Evolutionary conservation across 257 asterid species (phyloP), one percentile per base, ranked within the genome.

Genomic region (Perilla frutescens): DNA sequence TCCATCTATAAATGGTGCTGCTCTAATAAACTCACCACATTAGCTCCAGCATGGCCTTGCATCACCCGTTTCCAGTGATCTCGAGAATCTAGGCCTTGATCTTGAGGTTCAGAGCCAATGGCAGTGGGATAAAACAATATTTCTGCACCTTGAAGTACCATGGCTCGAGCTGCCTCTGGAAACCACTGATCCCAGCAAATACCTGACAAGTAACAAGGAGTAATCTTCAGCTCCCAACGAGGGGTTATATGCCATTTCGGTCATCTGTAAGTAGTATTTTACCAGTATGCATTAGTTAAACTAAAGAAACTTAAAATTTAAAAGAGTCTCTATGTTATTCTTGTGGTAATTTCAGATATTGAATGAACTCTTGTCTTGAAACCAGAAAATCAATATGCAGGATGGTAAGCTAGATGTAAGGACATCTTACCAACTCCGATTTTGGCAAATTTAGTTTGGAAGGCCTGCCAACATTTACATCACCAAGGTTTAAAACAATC

Each of bases 151-250:
- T 90, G 97, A 78, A 94, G 99, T 68, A 72, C 99, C 97, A 94
- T 87, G 64, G 96, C 99, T 72, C 99, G 87, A 59, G 99, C 97
- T 51, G 93, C 97, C 89, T 94, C 99, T 0, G 99, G 99, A 85
- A 95, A 95, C 99, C 99, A 95, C 80, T 92, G 96, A 78, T 95
- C 99, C 98, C 98, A 95, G 87, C 99, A 92, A 84, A 92, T 95
- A 44, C 86, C 99, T 95, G 79, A 63, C n/a, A 39, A 73, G 70
- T 72, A 66, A 76, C 20, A 47, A 50, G 66, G 37, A 67, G 40
- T 34, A 4, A 56, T 40, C 62, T 54, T 71, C 58, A 78, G 72
- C 70, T 58, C 48, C 11, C 12, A 43, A 50, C 4, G 12, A 34
- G 11, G 32, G 14, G 40, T 20, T 10, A 47, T 4, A 32, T 7